Evolutionary conservation across 345 rosid genomes (phyloP), one percentile per base, ranked within the genome.

Genomic region (Dovyalis caffra): DNA sequence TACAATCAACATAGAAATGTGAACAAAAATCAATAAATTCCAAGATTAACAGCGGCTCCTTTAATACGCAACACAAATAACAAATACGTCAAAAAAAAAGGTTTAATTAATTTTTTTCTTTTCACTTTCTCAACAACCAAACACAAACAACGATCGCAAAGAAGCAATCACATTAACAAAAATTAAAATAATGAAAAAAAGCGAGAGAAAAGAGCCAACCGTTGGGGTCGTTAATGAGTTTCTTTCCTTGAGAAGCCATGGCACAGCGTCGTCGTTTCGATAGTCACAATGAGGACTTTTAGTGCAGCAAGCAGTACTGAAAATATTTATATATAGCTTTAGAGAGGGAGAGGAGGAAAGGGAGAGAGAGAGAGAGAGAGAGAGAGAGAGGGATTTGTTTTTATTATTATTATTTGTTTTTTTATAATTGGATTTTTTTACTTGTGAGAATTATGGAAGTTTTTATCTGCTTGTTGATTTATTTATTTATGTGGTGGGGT

Each of bases 211-310:
- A 83, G 78, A 72, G 88, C 87, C 37, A 81, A 92, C 99, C 95
- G 60, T 77, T 81, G 72, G 99, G 98, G 75, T 90, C 71, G 84
- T 91, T 89, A 90, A 95, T 89, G 86, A 95, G 92, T 81, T 92
- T 95, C 90, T 95, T 95, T 38, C 87, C 97, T 73, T 82, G 88
- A 68, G 62, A 89, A 69, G 92, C 95, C 99, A 95, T 95, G 32
- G 47, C 12, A n/a, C 26, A 61, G 28, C 33, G 58, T 7, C 43
- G 66, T 25, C 47, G 71, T 8, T 68, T 38, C 43, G 28, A n/a
- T 56, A 23, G 15, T 23, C 61, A 23, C 8, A 56, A 56, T 9
- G 61, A 56, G 61, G 61, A 56, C 11, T 56, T 56, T 23, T 9
- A 56, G 61, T 9, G 61, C 61, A 23, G 61, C 61, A 23, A 56